Evolutionary conservation across 352 stramenopile species (phyloP).

Genomic region (Phytophthora fragariae): DNA sequence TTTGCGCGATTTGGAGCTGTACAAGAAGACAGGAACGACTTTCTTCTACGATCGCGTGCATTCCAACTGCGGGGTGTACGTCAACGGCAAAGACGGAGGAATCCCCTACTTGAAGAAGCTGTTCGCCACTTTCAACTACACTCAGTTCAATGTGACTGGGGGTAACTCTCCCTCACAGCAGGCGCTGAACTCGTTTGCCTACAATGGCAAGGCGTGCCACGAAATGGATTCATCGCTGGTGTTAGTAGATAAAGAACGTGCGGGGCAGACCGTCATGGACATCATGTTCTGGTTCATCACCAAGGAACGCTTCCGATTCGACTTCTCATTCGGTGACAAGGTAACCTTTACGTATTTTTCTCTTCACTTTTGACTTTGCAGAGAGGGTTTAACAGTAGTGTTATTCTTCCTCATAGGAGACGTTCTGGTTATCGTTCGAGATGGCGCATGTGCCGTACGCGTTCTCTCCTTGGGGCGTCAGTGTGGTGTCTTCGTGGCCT

Average conservation of each 20-base stretch:
- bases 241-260: slow-evolving; percentile 38
- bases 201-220: slow-evolving; percentile 45
- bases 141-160: slow-evolving; percentile 32
- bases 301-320: slow-evolving; percentile 27
- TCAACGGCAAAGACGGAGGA: slow-evolving; percentile 5
- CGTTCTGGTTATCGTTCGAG: slow-evolving; percentile 3
- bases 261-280: slow-evolving; percentile 27
- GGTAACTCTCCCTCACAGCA: slow-evolving; percentile 35
- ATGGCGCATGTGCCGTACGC: background rate
- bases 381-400: no score
- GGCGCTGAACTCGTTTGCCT: slow-evolving; percentile 47
- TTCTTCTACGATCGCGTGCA: slow-evolving; percentile 2
- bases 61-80: background rate
- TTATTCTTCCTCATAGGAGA: background rate
- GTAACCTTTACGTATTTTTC: background rate
- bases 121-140: slow-evolving; percentile 35
- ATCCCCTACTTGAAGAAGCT: slow-evolving; percentile 1
- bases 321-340: slow-evolving; percentile 19
- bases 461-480: slow-evolving; percentile 3
- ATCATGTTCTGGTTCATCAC: slow-evolving; percentile 35
- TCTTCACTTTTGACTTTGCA: no score
- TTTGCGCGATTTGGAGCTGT: background rate
- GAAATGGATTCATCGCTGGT: slow-evolving; percentile 67
- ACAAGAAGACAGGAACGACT: background rate
- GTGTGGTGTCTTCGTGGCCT: background rate